Evolutionary conservation across 2,329 filamentous ascomycete genomes (phyloP).

Genomic region (Trichoderma sp.): DNA sequence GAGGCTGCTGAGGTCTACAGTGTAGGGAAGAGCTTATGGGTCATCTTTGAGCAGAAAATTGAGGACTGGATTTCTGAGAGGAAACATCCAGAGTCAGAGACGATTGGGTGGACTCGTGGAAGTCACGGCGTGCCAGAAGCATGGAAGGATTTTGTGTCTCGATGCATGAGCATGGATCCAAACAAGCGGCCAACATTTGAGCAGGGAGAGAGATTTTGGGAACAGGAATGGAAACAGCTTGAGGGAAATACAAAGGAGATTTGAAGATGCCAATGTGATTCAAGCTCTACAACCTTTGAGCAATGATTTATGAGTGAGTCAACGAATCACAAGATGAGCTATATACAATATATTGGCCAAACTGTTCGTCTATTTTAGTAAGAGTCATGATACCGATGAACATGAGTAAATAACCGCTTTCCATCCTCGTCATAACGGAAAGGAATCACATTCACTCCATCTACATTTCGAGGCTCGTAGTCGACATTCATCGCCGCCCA

Average conservation of each 20-base stretch:
- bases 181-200: background rate
- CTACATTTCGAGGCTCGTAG: slow-evolving; percentile 40
- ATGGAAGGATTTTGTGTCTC: slow-evolving; percentile 1
- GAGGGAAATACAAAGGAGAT: background rate
- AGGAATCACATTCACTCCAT: slow-evolving; percentile 30
- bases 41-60: background rate
- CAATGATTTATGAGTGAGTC: too few species aligned
- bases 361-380: background rate
- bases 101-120: background rate
- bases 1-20: slow-evolving; percentile 3
- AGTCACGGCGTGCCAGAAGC: background rate
- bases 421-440: background rate
- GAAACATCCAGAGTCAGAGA: background rate
- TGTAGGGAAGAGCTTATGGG: background rate
- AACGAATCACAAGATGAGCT: too few species aligned
- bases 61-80: background rate
- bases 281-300: too few species aligned
- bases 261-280: background rate
- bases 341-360: too few species aligned
- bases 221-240: background rate
- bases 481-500: slow-evolving; percentile 34
- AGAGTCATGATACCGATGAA: background rate
- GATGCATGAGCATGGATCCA: background rate
- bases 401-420: background rate
- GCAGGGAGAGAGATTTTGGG: background rate